Base-by-base conservation (phyloP, 306 rosid genomes). In the Corylus heterophylla region DNA sequence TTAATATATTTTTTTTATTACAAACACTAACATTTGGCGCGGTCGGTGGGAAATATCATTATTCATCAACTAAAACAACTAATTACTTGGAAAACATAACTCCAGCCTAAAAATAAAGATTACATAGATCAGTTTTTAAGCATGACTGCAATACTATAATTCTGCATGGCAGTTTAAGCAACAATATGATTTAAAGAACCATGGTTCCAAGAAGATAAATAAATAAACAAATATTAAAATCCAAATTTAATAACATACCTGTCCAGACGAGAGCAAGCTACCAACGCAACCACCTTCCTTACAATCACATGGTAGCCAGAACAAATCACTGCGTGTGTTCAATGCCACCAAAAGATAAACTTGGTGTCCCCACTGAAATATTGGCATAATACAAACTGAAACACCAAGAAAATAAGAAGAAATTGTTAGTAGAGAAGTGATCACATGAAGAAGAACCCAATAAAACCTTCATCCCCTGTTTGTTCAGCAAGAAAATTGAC, bases 251-350 rank as follows among this genome's bases (percentile, higher is more conserved):
- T 58, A 42, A 22, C 12, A 17, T 86, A 93, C 98, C 80, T 56
- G 13, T 66, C 85, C 90, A 3, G 17, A 8, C 50, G 84, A 4
- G 8, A 72, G 0, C 45, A 90, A 0, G 54, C 76, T 73, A 22
- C 1, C 78, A 1, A 71, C 63, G 81, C 99, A 96, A 69, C 80
- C 25, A 9, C 0, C 20, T n/a, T 1, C 82, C 82, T 70, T 68
- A 80, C 98, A 96, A 69, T 96, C 94, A 69, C 99, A 96, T 27
- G 99, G 99, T 59, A 96, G 71, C 97, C 97, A 96, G 87, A 91
- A 87, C 82, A 91, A 84, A 86, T 93, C 92, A 69, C 97, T 93
- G 3, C 99, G 94, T 0, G 99, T 96, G 81, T 96, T 97, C 79
- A 93, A 88, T 67, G 98, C 99, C 86, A 96, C 98, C 51, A 93